Evolutionary conservation across 495 filamentous ascomycete species (phyloP).

Genomic region (Articulospora tetracladia): DNA sequence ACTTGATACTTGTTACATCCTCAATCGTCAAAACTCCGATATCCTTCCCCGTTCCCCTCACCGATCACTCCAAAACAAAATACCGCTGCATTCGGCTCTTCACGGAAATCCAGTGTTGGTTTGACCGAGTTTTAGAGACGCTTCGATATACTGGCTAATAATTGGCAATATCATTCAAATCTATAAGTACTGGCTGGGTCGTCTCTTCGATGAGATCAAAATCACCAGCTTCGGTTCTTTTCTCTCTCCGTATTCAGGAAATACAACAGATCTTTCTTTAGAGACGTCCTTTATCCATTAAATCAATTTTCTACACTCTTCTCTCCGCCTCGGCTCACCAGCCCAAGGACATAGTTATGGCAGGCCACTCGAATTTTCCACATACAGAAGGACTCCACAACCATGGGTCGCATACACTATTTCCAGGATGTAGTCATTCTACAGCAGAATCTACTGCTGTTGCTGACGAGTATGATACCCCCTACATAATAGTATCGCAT

Average conservation of each 20-base stretch:
- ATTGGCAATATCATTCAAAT: not conserved
- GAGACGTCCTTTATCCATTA: not conserved
- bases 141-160: not conserved
- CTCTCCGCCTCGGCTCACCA: not conserved
- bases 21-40: not conserved
- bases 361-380: not conserved
- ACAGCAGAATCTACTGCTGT: not conserved
- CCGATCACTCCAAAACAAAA: not conserved
- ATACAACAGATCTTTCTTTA: not conserved
- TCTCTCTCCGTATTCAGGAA: not conserved
- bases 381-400: not conserved
- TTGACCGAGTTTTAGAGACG: not conserved
- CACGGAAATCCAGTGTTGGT: not conserved
- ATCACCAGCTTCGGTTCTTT: not conserved
- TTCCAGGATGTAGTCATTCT: not conserved
- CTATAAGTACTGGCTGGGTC: not conserved
- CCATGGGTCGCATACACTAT: not conserved
- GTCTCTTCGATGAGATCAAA: not conserved
- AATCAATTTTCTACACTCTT: not conserved
- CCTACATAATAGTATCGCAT: not conserved
- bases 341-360: not conserved
- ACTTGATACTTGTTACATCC: not conserved
- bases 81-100: not conserved
- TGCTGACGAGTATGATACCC: not conserved
- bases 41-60: not conserved